Base-by-base conservation (phyloP, 345 rosid species). In the Camelina neglecta region DNA sequence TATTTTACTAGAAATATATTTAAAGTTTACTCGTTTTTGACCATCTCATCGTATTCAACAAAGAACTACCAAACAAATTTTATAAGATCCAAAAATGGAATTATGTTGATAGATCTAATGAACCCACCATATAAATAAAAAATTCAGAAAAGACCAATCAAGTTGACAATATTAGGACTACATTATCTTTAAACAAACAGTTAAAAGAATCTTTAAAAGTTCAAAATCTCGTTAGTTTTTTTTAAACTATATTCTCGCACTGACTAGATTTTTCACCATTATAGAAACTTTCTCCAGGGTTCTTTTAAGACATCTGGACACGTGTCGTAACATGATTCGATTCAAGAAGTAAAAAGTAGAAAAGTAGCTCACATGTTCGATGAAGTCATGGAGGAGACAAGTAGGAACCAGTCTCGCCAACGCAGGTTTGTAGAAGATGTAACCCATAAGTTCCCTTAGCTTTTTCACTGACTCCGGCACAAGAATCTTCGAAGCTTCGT, bases 401-500 rank as follows among this genome's bases (percentile, higher is more conserved):
- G 86, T 38, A 15, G 89, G 92, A 15, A 86, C 41, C 59, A 86
- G 48, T 35, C 75, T 35, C 41, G 82, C 8, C 8, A 85, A 81
- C 71, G 92, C 81, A 7, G 75, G 86, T 75, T 64, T 83, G 39
- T 42, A 79, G 61, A 90, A 79, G 0, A 87, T 31, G 55, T 76
- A 89, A 50, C 82, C 81, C 65, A 85, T 69, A 72, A 93, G 81
- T 67, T 93, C 87, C 71, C 77, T 59, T 2, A 93, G 86, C 84
- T 86, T 86, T 2, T 68, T 76, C 0, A 92, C 89, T 2, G 86
- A 82, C 26, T 78, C 82, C 0, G 96, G 97, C 11, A 93, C 93
- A 35, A 93, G 74, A 67, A 93, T 89, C 48, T 60, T 69, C 0
- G 75, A 76, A 12, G 96, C 98, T 77, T 86, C 94, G 33, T 91